These are phyloP conservation scores for Picochlorum sp. DNA, from an alignment of 139 green algal species.

Conservation along the genomic window DNA sequence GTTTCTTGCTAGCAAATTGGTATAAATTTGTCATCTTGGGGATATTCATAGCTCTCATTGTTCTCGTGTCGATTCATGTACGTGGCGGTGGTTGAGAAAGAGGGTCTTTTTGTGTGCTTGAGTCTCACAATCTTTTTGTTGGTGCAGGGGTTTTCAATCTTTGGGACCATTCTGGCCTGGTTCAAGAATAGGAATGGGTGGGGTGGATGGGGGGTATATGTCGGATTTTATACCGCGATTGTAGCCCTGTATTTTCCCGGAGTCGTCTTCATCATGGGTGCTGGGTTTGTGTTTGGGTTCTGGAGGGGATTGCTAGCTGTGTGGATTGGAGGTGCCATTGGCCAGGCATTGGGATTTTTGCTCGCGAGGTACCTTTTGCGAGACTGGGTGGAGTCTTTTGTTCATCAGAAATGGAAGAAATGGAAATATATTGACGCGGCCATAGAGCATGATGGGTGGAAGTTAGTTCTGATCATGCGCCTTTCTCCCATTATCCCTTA, in stretches of 20 bases:
- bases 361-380: slow-evolving; percentile 44
- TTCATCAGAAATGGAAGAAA: slow-evolving; percentile 35
- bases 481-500: slow-evolving; percentile 31
- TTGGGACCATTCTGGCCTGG: slow-evolving; percentile 34
- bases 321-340: slow-evolving; percentile 43
- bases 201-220: slow-evolving; percentile 41
- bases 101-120: no score
- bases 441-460: slow-evolving; percentile 52
- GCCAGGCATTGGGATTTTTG: slow-evolving; percentile 44
- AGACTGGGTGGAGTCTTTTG: slow-evolving; percentile 31
- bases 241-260: slow-evolving; percentile 46
- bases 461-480: slow-evolving; percentile 51
- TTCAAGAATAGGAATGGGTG: slow-evolving; percentile 49
- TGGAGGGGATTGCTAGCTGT: slow-evolving; percentile 42
- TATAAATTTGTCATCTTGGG: slow-evolving; percentile 28
- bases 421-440: slow-evolving; percentile 48
- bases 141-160: slow-evolving; percentile 40
- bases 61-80: slow-evolving; percentile 43
- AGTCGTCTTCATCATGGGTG: slow-evolving; percentile 39
- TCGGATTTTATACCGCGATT: slow-evolving; percentile 35
- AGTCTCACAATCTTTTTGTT: neutral
- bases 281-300: slow-evolving; percentile 50
- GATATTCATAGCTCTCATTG: slow-evolving; percentile 34
- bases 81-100: neutral
- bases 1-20: slow-evolving; percentile 26